These are phyloP conservation scores for Mycena crocata DNA, from an alignment of 768 basidiomycete species.

Conservation along the genomic window DNA sequence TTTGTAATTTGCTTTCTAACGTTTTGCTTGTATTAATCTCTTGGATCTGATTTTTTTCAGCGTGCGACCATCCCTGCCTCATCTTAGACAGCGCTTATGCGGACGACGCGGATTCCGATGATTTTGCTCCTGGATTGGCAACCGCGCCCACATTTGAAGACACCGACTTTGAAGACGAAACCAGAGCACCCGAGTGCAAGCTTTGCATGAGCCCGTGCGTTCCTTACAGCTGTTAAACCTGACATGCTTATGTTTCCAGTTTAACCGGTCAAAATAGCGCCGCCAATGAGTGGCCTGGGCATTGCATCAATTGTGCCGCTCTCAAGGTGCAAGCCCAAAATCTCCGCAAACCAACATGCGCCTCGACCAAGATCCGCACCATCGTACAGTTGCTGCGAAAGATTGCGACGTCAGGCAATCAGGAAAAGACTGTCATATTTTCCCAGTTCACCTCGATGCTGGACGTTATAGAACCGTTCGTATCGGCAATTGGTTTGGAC, in stretches of 20 bases:
- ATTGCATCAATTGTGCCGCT: slow-evolving; percentile 71
- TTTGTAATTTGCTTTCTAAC: slow-evolving; percentile 42
- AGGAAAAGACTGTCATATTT: slow-evolving; percentile 96
- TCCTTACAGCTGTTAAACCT: background rate
- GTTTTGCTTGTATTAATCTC: background rate
- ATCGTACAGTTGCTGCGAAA: slow-evolving; percentile 75
- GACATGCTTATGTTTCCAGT: slow-evolving; percentile 39
- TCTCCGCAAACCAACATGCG: slow-evolving; percentile 67
- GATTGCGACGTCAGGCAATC: slow-evolving; percentile 65
- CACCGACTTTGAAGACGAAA: slow-evolving; percentile 76
- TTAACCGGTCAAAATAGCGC: slow-evolving; percentile 52
- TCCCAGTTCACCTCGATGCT: slow-evolving; percentile 93
- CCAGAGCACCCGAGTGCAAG: slow-evolving; percentile 65
- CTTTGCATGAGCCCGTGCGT: slow-evolving; percentile 20
- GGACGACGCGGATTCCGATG: slow-evolving; percentile 70
- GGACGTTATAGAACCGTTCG: slow-evolving; percentile 87
- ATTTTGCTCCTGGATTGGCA: slow-evolving; percentile 68
- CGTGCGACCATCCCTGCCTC: slow-evolving; percentile 90
- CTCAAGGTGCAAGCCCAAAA: slow-evolving; percentile 60
- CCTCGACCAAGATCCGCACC: slow-evolving; percentile 91
- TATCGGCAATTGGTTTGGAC: slow-evolving; percentile 71
- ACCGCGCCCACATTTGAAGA: slow-evolving; percentile 60
- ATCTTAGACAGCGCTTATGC: slow-evolving; percentile 81
- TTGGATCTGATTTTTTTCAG: slow-evolving; percentile 50
- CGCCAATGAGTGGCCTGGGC: slow-evolving; percentile 47